Evolutionary conservation across 768 basidiomycete species (phyloP).

Genomic region (Amanita fuliginea): DNA sequence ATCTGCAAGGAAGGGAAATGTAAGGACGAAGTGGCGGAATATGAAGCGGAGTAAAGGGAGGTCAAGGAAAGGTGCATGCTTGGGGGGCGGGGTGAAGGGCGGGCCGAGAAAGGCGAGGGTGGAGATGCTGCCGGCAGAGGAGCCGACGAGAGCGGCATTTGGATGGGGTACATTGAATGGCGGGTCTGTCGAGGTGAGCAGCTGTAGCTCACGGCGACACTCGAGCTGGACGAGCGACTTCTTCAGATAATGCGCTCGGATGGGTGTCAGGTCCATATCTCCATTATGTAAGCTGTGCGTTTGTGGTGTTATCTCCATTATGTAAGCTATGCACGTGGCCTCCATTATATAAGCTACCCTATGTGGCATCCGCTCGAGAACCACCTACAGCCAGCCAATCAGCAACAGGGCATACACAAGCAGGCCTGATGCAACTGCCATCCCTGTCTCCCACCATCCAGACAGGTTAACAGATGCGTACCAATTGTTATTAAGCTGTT

Average conservation of each 20-base stretch:
- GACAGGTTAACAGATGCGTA: constrained; percentile 18
- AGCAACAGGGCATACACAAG: constrained; percentile 21
- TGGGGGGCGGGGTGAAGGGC: constrained; percentile 70
- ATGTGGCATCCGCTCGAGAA: constrained; percentile 58
- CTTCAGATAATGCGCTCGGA: constrained; percentile 97
- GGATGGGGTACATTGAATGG: constrained; percentile 14
- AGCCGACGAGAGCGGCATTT: neutral
- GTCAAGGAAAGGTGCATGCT: constrained; percentile 47
- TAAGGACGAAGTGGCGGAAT: constrained; percentile 86
- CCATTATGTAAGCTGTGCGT: neutral
- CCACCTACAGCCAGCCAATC: constrained; percentile 45
- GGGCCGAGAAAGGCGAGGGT: constrained; percentile 81
- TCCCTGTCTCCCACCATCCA: constrained; percentile 7
- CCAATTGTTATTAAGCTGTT: constrained; percentile 47
- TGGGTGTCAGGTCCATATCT: constrained; percentile 48
- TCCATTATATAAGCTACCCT: constrained; percentile 2
- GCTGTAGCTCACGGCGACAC: constrained; percentile 68
- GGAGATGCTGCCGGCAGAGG: constrained; percentile 34
- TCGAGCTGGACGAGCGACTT: constrained; percentile 87
- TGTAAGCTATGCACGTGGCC: neutral
- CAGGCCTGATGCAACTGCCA: constrained; percentile 13
- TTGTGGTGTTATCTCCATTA: neutral
- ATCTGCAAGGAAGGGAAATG: constrained; percentile 88
- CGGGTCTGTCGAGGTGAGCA: constrained; percentile 35
- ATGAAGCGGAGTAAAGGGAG: constrained; percentile 84